Base-by-base conservation (phyloP, 2,329 filamentous ascomycete genomes). In the Sordariomycetes sp. region DNA sequence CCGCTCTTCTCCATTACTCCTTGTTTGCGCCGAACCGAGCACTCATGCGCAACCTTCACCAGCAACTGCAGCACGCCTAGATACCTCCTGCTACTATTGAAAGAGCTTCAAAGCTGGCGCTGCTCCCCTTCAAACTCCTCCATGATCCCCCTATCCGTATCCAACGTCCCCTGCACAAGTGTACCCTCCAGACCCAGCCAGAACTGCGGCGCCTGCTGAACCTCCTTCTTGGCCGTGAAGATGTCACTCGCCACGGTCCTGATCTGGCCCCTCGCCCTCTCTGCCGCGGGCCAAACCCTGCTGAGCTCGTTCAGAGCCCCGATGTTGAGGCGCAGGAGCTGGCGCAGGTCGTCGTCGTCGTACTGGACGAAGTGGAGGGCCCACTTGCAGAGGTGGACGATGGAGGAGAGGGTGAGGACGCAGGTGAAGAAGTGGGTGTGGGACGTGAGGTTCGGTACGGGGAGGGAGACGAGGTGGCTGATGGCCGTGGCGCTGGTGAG, bases 341-440 rank as follows among this genome's bases (percentile, higher is more conserved):
- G 83, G 42, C 79, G 81, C 43, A 82, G 67, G 46, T 75, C 75
- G 41, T 78, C 78, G 48, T 79, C 77, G 45, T 76, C 70, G 40
- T 69, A 68, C 2, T 66, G 61, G 30, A 79, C 65, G 35, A 72
- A 73, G 49, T 73, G 74, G 15, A 79, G 64, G 34, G 65, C 79
- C 75, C 86, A 94, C 42, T 83, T 84, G 36, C 81, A 85, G 17
- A 93, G 68, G 48, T 92, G 84, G 4, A 90, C 82, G 45, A 88
- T 82, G 6, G 84, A 85, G 14, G 81, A 82, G 34, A 90, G 64
- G 2, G 84, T 84, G 32, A 92, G 65, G 25, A 83, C 79, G 50
- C 85, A 92, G 21, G 81, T 84, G 60, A 92, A 87, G 58, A 90
- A 88, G 38, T 86, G 85, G 0, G 78, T 87, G 57, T 94, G 86